Conservation (phyloP, 169 alveolate genomes). For the Eimeria brunetti region DNA sequence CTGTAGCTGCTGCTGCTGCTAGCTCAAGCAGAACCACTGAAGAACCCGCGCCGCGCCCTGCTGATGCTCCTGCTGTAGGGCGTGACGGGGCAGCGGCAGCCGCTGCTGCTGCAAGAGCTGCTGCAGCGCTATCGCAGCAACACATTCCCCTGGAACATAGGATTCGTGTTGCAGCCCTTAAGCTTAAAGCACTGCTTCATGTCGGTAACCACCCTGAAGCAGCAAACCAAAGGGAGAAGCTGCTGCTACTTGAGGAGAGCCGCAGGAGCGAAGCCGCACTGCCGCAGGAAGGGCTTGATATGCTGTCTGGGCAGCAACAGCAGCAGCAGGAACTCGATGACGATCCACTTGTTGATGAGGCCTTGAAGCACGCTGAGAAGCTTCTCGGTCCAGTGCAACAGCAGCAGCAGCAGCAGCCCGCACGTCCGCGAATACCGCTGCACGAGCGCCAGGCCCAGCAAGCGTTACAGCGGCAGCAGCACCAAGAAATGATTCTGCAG, state of each 20-base stretch:
- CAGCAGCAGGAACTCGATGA: constrained; percentile 7
- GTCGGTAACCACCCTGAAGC: background rate
- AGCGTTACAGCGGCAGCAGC: constrained; percentile 45
- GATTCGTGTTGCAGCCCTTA: constrained; percentile 50
- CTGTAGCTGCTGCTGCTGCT: constrained; percentile 44
- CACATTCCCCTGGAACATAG: constrained; percentile 57
- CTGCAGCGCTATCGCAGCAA: constrained; percentile 53
- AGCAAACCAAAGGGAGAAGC: constrained; percentile 38
- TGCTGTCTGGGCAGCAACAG: background rate
- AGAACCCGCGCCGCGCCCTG: background rate
- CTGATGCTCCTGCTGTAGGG: constrained; percentile 10
- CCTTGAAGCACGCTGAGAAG: constrained; percentile 46
- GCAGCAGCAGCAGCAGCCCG: constrained; percentile 1
- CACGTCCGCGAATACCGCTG: background rate
- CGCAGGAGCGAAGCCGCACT: background rate
- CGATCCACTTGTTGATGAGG: constrained; percentile 1
- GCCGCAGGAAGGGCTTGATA: background rate
- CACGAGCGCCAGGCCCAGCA: constrained; percentile 5
- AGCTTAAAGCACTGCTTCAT: constrained; percentile 45
- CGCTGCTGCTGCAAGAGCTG: constrained; percentile 62
- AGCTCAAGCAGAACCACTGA: background rate
- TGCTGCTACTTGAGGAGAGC: constrained; percentile 30
- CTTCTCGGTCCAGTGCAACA: constrained; percentile 34
- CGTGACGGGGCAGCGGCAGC: constrained; percentile 35
- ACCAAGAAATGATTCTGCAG: constrained; percentile 1